phyloP scores from a whole-genome alignment of 2,329 filamentous ascomycete genomes.

The Claviceps digitariae region DNA sequence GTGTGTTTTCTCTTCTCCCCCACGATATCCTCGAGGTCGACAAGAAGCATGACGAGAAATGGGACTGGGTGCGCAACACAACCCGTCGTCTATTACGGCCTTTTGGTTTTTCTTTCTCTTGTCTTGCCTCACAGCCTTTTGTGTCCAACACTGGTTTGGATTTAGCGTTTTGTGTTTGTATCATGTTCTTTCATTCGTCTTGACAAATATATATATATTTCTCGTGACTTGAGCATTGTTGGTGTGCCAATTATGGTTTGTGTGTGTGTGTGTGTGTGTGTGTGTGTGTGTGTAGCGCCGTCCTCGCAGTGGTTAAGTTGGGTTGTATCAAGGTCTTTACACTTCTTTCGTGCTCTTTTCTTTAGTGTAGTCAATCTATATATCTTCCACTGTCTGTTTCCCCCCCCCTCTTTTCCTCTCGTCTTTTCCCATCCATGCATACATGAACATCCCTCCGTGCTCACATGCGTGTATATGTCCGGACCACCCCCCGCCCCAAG shows the following conservation, averaged over 20 bases:
- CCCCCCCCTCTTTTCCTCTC: no score
- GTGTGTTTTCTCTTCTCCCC: neutral
- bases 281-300: neutral
- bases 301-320: no score
- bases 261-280: no score
- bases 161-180: neutral
- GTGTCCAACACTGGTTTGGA: neutral
- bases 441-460: no score
- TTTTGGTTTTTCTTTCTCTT: slow-evolving; percentile 5
- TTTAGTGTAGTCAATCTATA: no score
- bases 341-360: no score
- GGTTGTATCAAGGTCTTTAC: no score
- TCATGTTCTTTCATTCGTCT: neutral
- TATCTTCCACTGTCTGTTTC: no score
- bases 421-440: no score
- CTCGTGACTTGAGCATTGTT: neutral
- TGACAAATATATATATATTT: neutral
- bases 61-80: neutral
- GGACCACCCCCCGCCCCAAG: no score
- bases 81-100: neutral
- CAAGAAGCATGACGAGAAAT: neutral
- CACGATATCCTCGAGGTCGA: neutral
- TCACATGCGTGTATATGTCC: no score
- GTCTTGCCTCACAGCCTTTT: slow-evolving; percentile 1
- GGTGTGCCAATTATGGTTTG: no score